A percentile compares a stretch with the other conserved stretches of the same genome.
Conservation (phyloP, 2,329 filamentous ascomycete genomes). For the Fulvia fulva region DNA sequence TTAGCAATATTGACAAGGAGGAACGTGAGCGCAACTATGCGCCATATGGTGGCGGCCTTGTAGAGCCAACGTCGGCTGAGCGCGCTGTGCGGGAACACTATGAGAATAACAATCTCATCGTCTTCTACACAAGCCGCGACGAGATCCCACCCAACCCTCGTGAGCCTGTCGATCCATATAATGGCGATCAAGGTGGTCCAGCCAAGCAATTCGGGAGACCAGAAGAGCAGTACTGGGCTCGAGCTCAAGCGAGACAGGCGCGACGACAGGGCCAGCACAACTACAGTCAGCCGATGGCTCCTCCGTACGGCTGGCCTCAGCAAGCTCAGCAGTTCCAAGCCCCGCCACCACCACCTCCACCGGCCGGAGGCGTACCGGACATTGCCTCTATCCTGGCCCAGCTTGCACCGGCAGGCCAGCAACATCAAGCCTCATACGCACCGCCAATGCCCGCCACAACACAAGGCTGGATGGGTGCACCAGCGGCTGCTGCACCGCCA, state of each 20-base stretch:
- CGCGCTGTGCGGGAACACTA: conserved; percentile 42
- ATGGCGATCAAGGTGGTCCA: conserved; percentile 23
- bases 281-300: conserved; percentile 10
- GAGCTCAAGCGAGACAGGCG: conserved; percentile 12
- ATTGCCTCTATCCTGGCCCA: conserved; percentile 23
- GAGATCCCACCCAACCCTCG: conserved; percentile 47
- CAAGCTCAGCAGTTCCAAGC: conserved; percentile 4
- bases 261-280: conserved; percentile 12
- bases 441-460: conserved; percentile 5
- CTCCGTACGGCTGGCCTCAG: conserved; percentile 5
- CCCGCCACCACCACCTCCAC: conserved; percentile 7
- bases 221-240: conserved; percentile 24
- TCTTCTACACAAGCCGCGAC: conserved; percentile 41
- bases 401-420: conserved; percentile 6
- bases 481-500: conserved; percentile 11
- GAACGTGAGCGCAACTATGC: conserved; percentile 44
- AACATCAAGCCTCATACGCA: conserved; percentile 8
- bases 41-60: conserved; percentile 43
- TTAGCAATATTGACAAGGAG: conserved; percentile 38
- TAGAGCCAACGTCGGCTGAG: conserved; percentile 40
- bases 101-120: conserved; percentile 46
- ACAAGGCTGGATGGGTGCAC: conserved; percentile 9
- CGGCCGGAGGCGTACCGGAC: conserved; percentile 17
- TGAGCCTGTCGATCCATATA: conserved; percentile 41
- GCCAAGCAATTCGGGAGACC: conserved; percentile 39